phyloP scores from a whole-genome alignment of 352 stramenopile species.

The Pythium insidiosum region DNA sequence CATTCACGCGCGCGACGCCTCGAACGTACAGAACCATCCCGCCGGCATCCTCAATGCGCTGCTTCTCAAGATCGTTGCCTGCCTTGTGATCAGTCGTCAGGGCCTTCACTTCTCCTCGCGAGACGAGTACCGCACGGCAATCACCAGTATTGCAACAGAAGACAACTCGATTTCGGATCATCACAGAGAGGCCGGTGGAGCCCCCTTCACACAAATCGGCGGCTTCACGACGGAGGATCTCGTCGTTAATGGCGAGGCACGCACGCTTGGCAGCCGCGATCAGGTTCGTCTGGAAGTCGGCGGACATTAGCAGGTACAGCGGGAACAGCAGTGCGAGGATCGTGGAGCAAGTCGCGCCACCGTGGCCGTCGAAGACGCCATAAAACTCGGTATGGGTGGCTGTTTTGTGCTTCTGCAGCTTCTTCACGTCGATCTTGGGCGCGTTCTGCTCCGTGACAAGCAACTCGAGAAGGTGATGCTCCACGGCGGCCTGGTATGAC shows the following conservation, averaged over 20 bases:
- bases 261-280: slow-evolving; percentile 26
- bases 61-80: slow-evolving; percentile 49
- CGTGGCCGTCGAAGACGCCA: slow-evolving; percentile 73
- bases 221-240: slow-evolving; percentile 50
- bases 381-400: slow-evolving; percentile 48
- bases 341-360: slow-evolving; percentile 46
- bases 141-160: slow-evolving; percentile 75
- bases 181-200: slow-evolving; percentile 47
- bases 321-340: slow-evolving; percentile 58
- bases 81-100: slow-evolving; percentile 78
- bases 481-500: slow-evolving; percentile 25
- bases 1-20: slow-evolving; percentile 65
- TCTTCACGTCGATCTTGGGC: slow-evolving; percentile 27
- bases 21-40: slow-evolving; percentile 72
- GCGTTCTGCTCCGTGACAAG: slow-evolving; percentile 31
- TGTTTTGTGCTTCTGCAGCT: slow-evolving; percentile 22
- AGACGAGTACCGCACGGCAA: slow-evolving; percentile 59
- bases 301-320: slow-evolving; percentile 51
- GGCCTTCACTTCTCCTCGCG: slow-evolving; percentile 23
- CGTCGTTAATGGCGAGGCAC: slow-evolving; percentile 54
- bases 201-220: slow-evolving; percentile 43
- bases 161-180: slow-evolving; percentile 37
- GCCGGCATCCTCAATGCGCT: slow-evolving; percentile 57
- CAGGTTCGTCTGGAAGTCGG: slow-evolving; percentile 37
- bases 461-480: slow-evolving; percentile 30